These are phyloP conservation scores for Isabelozyma rhagii DNA, from an alignment of 805 yeast species.

Conservation along the genomic window DNA sequence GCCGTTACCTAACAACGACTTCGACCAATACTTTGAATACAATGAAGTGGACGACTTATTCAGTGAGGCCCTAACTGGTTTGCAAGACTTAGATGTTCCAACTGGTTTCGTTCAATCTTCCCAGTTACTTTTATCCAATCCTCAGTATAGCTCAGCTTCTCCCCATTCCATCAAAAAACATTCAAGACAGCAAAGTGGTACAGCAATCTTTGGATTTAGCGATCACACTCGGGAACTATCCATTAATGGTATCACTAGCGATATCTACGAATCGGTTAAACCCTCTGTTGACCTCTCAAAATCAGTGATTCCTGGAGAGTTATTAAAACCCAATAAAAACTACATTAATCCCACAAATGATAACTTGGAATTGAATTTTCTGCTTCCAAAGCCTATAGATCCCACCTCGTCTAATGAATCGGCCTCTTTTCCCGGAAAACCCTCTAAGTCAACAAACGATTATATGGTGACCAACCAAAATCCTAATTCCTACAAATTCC, in stretches of 20 bases:
- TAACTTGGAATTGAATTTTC: constrained; percentile 11
- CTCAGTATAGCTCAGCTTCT: constrained; percentile 33
- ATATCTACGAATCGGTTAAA: constrained; percentile 15
- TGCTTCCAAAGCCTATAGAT: constrained; percentile 18
- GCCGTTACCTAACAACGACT: constrained; percentile 50
- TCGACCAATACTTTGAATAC: constrained; percentile 45
- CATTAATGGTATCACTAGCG: constrained; percentile 45
- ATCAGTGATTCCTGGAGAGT: constrained; percentile 35
- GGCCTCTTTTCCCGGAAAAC: constrained; percentile 2
- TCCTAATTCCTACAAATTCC: constrained; percentile 57
- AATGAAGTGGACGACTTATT: constrained; percentile 54
- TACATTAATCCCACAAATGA: constrained; percentile 1
- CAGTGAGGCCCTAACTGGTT: constrained; percentile 51
- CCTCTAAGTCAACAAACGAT: constrained; percentile 24
- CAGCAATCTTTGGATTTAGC: constrained; percentile 74
- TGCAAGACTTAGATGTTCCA: constrained; percentile 67
- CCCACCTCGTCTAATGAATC: constrained; percentile 5
- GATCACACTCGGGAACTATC: constrained; percentile 64
- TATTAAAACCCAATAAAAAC: constrained; percentile 9
- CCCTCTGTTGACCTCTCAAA: constrained; percentile 21
- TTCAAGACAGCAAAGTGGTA: constrained; percentile 66
- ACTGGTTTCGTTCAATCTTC: constrained; percentile 26
- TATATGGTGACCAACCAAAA: constrained; percentile 45
- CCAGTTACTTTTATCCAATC: not conserved
- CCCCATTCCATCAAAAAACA: constrained; percentile 35